These are phyloP conservation scores for Suillus plorans DNA, from an alignment of 768 basidiomycete species.

Conservation along the genomic window DNA sequence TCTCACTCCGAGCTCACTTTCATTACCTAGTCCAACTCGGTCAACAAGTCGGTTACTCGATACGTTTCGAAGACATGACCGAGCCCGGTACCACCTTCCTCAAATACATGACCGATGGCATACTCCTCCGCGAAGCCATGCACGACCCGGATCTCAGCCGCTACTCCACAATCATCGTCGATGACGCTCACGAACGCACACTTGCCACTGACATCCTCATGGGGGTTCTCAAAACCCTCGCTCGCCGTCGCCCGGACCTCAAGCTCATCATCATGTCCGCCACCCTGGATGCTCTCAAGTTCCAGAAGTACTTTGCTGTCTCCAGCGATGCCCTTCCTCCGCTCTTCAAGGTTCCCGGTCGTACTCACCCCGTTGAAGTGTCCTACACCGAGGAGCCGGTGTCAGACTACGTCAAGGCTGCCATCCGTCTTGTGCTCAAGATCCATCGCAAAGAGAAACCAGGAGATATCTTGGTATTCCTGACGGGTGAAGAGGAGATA, in stretches of 20 bases:
- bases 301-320: conserved; percentile 88
- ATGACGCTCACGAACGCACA: conserved; percentile 98
- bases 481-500: conserved; percentile 98
- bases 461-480: conserved; percentile 91
- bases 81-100: conserved; percentile 92
- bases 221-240: conserved; percentile 89
- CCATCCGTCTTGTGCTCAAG: conserved; percentile 94
- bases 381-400: conserved; percentile 93
- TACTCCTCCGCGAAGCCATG: conserved; percentile 98
- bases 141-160: conserved; percentile 86
- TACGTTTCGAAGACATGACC: conserved; percentile 88
- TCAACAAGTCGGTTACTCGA: conserved; percentile 94
- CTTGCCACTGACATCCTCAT: conserved; percentile 98
- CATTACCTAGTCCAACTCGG: conserved; percentile 74
- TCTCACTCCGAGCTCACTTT: conserved; percentile 5
- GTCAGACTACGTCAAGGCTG: conserved; percentile 95
- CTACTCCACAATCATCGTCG: conserved; percentile 97
- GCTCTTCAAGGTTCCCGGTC: conserved; percentile 87
- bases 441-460: conserved; percentile 95
- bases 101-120: conserved; percentile 99
- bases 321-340: conserved; percentile 51
- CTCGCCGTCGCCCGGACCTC: conserved; percentile 78
- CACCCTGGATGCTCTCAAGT: conserved; percentile 94
- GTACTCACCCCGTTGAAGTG: conserved; percentile 94
- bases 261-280: conserved; percentile 99